phyloP scores from a whole-genome alignment of 768 basidiomycete species.

The Naganishia randhawae region DNA sequence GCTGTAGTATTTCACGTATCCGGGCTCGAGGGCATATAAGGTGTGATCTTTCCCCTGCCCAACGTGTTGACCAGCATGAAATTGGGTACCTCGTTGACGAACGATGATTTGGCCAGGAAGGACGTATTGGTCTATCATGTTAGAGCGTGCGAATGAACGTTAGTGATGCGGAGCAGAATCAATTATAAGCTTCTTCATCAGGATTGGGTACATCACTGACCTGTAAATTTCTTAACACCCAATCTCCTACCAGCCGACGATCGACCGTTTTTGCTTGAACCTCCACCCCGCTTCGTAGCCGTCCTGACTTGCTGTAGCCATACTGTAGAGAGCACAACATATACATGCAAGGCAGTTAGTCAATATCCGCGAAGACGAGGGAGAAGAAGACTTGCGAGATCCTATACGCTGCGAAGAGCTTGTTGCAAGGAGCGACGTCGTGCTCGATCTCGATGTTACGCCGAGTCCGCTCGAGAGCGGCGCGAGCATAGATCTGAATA shows the following conservation, averaged over 20 bases:
- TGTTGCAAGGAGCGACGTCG: background rate
- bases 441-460: background rate
- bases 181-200: background rate
- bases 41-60: constrained; percentile 92
- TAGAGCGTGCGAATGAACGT: background rate
- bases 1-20: constrained; percentile 86
- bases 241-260: constrained; percentile 88
- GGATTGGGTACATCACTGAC: constrained; percentile 53
- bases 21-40: constrained; percentile 81
- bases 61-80: constrained; percentile 92
- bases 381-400: constrained; percentile 4
- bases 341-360: background rate
- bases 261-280: constrained; percentile 86
- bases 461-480: constrained; percentile 8
- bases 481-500: constrained; percentile 8
- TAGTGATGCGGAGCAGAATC: background rate
- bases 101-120: constrained; percentile 94
- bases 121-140: constrained; percentile 72
- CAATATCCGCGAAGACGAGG: no score
- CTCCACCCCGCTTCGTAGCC: constrained; percentile 94
- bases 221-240: constrained; percentile 94
- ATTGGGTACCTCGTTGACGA: constrained; percentile 84
- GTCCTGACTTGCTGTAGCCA: constrained; percentile 64
- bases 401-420: constrained; percentile 9
- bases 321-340: background rate